These are phyloP conservation scores for Aspergillus bertholletiae DNA, from an alignment of 495 filamentous ascomycete genomes.

Conservation along the genomic window DNA sequence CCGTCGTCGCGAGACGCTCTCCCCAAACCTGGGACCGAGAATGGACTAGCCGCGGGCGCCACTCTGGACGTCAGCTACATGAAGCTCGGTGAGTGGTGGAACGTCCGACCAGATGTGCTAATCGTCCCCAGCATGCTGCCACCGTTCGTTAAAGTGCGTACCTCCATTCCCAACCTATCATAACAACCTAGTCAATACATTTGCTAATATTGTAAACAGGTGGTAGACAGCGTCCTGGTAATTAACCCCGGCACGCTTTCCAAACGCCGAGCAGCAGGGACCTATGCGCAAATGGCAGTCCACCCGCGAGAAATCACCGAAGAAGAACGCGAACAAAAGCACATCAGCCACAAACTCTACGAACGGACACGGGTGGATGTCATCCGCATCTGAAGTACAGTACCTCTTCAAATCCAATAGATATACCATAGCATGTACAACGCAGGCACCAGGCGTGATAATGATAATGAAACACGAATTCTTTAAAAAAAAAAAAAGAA, in stretches of 20 bases:
- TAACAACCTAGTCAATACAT: background rate
- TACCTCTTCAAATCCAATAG: background rate
- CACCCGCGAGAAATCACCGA: constrained; percentile 57
- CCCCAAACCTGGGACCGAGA: constrained; percentile 57
- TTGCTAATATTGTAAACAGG: constrained; percentile 39
- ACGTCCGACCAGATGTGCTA: constrained; percentile 78
- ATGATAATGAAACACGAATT: background rate
- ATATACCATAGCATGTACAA: constrained; percentile 27
- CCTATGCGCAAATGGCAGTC: constrained; percentile 73
- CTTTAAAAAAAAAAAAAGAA: background rate
- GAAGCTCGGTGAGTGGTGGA: constrained; percentile 87
- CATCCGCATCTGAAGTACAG: constrained; percentile 67
- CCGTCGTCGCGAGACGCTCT: constrained; percentile 62
- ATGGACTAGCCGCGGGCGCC: constrained; percentile 61
- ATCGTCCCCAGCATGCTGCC: constrained; percentile 79
- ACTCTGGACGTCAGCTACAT: constrained; percentile 79
- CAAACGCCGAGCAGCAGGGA: constrained; percentile 74
- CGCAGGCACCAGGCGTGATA: constrained; percentile 14
- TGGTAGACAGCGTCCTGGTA: constrained; percentile 78
- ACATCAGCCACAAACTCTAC: constrained; percentile 70
- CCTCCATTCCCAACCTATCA: too few species aligned
- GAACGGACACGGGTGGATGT: constrained; percentile 84
- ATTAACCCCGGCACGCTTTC: constrained; percentile 88
- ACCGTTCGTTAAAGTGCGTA: constrained; percentile 78
- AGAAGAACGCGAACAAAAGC: constrained; percentile 54